Conservation (phyloP, 441 rosid genomes). For the California macrophylla region DNA sequence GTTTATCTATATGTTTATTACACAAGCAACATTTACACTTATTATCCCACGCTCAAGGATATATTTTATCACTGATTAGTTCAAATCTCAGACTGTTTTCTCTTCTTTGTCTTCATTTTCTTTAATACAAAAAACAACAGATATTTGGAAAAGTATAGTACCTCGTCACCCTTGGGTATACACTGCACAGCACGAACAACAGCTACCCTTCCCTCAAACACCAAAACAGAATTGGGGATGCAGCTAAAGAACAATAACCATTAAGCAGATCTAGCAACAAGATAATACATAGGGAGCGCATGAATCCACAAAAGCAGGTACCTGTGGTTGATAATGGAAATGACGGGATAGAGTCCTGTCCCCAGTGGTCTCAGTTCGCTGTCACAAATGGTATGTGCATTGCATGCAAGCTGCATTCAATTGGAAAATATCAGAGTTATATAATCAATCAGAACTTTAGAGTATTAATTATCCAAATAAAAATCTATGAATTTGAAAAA, state of each 20-base stretch:
- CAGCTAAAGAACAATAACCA: constrained; percentile 46
- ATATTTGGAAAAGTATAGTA: constrained; percentile 21
- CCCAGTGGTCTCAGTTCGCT: constrained; percentile 89
- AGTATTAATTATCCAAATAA: constrained; percentile 7
- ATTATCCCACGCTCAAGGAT: background rate
- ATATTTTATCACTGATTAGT: background rate
- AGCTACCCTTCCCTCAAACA: constrained; percentile 67
- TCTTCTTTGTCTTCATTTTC: background rate
- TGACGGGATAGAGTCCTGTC: constrained; percentile 80
- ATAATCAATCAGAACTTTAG: constrained; percentile 3
- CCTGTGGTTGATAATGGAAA: constrained; percentile 93
- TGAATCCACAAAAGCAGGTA: constrained; percentile 22
- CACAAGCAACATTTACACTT: background rate
- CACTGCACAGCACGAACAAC: constrained; percentile 70
- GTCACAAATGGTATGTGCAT: constrained; percentile 91
- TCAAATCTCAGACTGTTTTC: background rate
- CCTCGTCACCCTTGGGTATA: constrained; percentile 66
- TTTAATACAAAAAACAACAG: background rate
- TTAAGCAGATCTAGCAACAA: constrained; percentile 17
- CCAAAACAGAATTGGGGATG: constrained; percentile 74
- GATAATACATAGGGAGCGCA: constrained; percentile 12
- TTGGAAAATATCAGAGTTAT: constrained; percentile 17
- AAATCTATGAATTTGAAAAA: background rate
- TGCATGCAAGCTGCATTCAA: constrained; percentile 76
- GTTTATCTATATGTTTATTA: background rate